A percentile compares a stretch with the other conserved stretches of the same genome.
Conservation (phyloP, 306 rosid genomes). For the Quercus variabilis region DNA sequence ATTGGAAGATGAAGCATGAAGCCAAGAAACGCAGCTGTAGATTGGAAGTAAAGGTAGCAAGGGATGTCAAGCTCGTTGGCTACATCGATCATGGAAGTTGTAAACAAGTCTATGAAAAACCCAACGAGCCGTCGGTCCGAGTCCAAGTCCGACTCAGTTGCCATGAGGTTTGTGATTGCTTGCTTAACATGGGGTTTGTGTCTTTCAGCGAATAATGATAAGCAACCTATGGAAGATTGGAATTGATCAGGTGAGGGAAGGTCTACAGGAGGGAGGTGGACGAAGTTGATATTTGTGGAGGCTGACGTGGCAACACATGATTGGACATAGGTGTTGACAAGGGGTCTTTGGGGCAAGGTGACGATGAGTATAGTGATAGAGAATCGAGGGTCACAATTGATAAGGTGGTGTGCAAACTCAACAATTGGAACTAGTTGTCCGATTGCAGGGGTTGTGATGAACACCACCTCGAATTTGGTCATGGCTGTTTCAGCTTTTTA, state of each 20-base stretch:
- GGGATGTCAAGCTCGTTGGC: constrained; percentile 50
- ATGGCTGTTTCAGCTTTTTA: neutral
- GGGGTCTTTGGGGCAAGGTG: constrained; percentile 35
- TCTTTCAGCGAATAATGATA: constrained; percentile 25
- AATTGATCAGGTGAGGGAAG: constrained; percentile 42
- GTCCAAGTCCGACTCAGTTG: neutral
- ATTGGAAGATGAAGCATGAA: too few relatives aligned
- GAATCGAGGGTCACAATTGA: constrained; percentile 39
- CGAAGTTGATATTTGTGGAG: constrained; percentile 23
- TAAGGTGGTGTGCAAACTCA: constrained; percentile 54
- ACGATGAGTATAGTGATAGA: constrained; percentile 50
- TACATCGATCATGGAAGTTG: constrained; percentile 46
- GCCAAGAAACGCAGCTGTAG: constrained; percentile 20
- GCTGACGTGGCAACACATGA: constrained; percentile 19
- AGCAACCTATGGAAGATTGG: constrained; percentile 17
- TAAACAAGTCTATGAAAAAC: constrained; percentile 52
- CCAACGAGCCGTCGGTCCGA: constrained; percentile 27
- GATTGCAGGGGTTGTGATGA: constrained; percentile 47
- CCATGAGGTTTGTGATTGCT: constrained; percentile 20
- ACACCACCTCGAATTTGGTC: constrained; percentile 37
- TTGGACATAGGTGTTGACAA: constrained; percentile 37
- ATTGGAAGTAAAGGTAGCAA: constrained; percentile 48
- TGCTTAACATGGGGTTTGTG: constrained; percentile 30
- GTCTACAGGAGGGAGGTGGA: constrained; percentile 35
- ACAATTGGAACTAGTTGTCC: constrained; percentile 53